Percentiles rank a stretch among this genome's conserved stretches.
Conservation (phyloP, 129 eudicot genomes). For the Erigeron canadensis region DNA sequence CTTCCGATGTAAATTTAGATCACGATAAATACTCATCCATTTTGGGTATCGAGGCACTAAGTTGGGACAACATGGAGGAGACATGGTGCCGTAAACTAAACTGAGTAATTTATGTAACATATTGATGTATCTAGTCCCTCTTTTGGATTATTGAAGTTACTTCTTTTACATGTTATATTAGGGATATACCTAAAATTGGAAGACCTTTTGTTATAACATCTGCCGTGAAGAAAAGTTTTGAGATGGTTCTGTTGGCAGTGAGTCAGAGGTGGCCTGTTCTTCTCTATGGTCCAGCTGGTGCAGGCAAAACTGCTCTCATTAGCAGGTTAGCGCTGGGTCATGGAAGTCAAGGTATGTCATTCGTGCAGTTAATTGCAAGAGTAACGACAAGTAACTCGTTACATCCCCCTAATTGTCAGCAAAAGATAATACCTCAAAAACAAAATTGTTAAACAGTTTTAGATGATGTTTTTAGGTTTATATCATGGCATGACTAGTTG, state of each 20-base stretch:
- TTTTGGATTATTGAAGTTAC: not conserved
- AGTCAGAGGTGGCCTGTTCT: conserved; percentile 98
- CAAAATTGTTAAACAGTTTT: not conserved
- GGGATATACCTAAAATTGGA: conserved; percentile 40
- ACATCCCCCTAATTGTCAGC: not conserved
- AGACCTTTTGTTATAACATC: conserved; percentile 74
- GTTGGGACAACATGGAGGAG: conserved; percentile 31
- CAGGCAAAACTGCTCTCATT: conserved; percentile 89
- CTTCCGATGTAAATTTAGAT: conserved; percentile 8
- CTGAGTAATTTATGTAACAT: conserved; percentile 2
- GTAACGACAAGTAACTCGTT: not conserved
- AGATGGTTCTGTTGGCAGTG: conserved; percentile 86
- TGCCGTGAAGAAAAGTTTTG: conserved; percentile 69
- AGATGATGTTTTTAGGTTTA: not conserved
- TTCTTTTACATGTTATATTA: conserved; percentile 24
- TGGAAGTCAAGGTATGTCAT: conserved; percentile 67
- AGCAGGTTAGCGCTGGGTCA: conserved; percentile 57
- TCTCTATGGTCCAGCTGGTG: conserved; percentile 87
- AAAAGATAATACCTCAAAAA: not conserved
- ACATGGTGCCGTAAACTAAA: conserved; percentile 35
- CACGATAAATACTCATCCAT: not conserved
- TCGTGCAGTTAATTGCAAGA: conserved; percentile 14
- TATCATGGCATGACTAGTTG: not conserved
- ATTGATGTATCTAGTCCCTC: conserved; percentile 17
- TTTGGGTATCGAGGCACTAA: conserved; percentile 26